Base-by-base conservation (phyloP, 768 basidiomycete species). In the Dioszegia aurantiaca region DNA sequence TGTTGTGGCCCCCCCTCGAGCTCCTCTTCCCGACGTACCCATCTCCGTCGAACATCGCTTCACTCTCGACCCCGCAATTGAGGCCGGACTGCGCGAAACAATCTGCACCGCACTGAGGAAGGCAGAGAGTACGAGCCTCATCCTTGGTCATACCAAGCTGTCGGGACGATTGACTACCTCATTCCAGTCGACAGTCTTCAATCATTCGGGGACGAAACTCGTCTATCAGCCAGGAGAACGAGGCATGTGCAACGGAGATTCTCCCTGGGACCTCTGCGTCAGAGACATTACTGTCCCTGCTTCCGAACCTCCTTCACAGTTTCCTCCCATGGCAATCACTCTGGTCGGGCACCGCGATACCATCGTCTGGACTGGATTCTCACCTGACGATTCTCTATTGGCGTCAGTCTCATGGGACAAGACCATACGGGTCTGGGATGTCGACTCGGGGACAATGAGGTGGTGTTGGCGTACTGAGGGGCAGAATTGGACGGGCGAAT, bases 381-480 rank as follows among this genome's bases (percentile, higher is more conserved):
- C 52, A 26, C 41, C 41, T 23, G 52, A 54, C 19, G 52, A 41
- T 42, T 26, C 1, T 2, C 41, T 41, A 14, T 24, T 54, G 17
- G 37, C 39, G 1, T 54, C 52, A 10, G 37, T 27, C 6, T 10
- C 24, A 12, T 54, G 52, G 52, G 52, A 54, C 28, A 41, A 41
- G 17, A 41, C 52, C 14, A 19, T 54, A n/a, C 37, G 41, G 37
- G 27, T 54, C 27, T 54, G 52, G 52, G 39, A 54, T 16, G 26
- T 33, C 19, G 17, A n/a, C 2, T 19, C 37, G 4, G 52, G 52
- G 11, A 26, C 16, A n/a, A 17, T 23, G 23, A 52, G 42, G 39
- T n/a, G n/a, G 36, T n/a, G 21, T 23, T 54, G 36, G 51, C 19
- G 24, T 27, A 37, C 51, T 9, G 24, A n/a, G 10, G 33, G 36